Base-by-base conservation (phyloP, 1,139 yeast species). In the Kodamaea fungicola region DNA sequence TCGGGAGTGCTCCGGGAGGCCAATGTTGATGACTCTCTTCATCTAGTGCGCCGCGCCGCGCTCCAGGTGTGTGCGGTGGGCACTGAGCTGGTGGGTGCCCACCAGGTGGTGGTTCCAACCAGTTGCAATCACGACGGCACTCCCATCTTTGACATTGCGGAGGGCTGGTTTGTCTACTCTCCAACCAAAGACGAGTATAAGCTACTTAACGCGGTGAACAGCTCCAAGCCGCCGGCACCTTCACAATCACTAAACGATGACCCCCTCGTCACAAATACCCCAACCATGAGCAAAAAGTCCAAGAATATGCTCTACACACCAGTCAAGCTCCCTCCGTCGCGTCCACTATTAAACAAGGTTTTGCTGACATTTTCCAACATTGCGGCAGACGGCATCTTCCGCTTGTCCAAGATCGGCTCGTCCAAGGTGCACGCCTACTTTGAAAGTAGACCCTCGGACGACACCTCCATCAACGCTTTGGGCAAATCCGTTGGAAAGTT, bases 331-430 rank as follows among this genome's bases (percentile, higher is more conserved):
- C 77, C 80, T 1, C 64, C 63, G 2, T 65, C 70, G 2, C 68
- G 70, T 1, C 74, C 76, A 0, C 49, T 76, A 23, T 56, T 75
- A 31, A 64, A 68, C 35, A 69, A 73, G 39, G 67, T 78, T 1
- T 51, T 78, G 39, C 67, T 72, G 7, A 61, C 69, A 12, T 49
- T 79, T 12, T 76, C 83, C 3, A 68, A 69, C 40, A 64, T 73
- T 4, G 80, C 84, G 0, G 55, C 78, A 16, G 84, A 79, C 54
- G 75, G 80, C 4, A 53, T 78, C 23, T 59, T 69, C 43, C 67
- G 69, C 47, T 49, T 78, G 10, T 68, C 81, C 0, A 78, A 76
- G 42, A 55, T 69, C 6, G 67, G 79, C 8, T 66, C 76, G n/a
- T 55, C 62, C 6, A 68, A 65, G 37, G 49, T 76, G 12, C 69